Conservation (phyloP, 805 yeast genomes). For the Wickerhamomyces sydowiorum region DNA sequence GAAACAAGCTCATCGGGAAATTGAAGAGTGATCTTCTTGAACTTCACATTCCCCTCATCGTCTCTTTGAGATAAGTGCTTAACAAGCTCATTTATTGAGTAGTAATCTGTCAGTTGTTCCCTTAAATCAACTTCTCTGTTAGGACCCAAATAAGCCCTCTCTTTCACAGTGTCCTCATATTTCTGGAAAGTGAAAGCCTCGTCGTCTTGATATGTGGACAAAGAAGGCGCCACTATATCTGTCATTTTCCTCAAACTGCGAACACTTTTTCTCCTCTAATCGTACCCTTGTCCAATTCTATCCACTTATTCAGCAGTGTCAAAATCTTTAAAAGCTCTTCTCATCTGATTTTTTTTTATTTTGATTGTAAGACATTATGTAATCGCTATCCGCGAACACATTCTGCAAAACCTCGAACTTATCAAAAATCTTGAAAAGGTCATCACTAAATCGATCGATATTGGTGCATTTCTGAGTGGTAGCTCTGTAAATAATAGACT, state of each 20-base stretch:
- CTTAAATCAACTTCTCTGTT: slow-evolving; percentile 14
- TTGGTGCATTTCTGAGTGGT: neutral
- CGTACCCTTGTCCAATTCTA: too few species aligned
- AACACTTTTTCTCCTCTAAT: too few species aligned
- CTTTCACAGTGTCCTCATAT: slow-evolving; percentile 23
- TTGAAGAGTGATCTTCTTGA: slow-evolving; percentile 67
- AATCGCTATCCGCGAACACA: neutral
- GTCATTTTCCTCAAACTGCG: neutral
- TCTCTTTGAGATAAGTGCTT: slow-evolving; percentile 30
- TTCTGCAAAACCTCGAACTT: neutral
- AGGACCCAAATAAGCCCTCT: slow-evolving; percentile 26
- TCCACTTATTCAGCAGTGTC: too few species aligned
- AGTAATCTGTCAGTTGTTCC: slow-evolving; percentile 40
- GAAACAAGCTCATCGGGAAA: slow-evolving; percentile 79
- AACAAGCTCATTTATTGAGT: slow-evolving; percentile 45
- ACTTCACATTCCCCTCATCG: slow-evolving; percentile 25
- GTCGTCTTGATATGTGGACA: slow-evolving; percentile 72
- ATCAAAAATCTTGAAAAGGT: neutral
- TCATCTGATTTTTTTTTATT: slow-evolving; percentile 1
- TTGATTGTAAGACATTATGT: neutral
- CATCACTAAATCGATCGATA: neutral
- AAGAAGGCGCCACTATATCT: slow-evolving; percentile 52
- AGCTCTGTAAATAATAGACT: neutral
- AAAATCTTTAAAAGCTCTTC: neutral
- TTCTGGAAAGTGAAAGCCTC: slow-evolving; percentile 43